Percentiles rank a stretch among this genome's conserved stretches.
Evolutionary conservation across 1,139 yeast species (phyloP).

Genomic region (Lodderomyces orthopsilosis): DNA sequence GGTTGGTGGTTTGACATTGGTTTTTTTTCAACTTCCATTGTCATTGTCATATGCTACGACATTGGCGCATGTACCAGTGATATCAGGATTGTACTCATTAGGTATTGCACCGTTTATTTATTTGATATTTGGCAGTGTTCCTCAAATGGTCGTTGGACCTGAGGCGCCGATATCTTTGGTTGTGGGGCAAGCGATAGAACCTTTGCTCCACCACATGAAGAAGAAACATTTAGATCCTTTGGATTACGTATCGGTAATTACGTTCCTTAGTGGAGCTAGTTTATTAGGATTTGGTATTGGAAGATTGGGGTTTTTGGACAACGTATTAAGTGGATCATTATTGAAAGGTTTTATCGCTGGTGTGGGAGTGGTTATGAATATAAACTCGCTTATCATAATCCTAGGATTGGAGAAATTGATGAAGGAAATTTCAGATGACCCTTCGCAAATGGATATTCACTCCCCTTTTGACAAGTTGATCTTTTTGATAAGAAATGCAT

Average conservation of each 20-base stretch:
- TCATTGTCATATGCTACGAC: conserved; percentile 88
- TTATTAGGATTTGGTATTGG: conserved; percentile 76
- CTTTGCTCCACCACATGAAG: conserved; percentile 51
- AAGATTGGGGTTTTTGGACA: conserved; percentile 85
- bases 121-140: conserved; percentile 83
- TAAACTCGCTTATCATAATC: conserved; percentile 72
- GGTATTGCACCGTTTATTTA: conserved; percentile 84
- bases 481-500: conserved; percentile 45
- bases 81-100: conserved; percentile 79
- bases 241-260: conserved; percentile 68
- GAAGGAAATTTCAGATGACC: conserved; percentile 32
- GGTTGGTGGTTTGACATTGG: conserved; percentile 82
- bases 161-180: conserved; percentile 91
- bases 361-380: conserved; percentile 87
- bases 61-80: conserved; percentile 85
- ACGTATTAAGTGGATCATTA: conserved; percentile 77
- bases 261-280: conserved; percentile 75
- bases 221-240: conserved; percentile 49
- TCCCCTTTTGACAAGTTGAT: conserved; percentile 70
- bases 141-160: conserved; percentile 96
- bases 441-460: conserved; percentile 55
- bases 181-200: conserved; percentile 89
- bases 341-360: conserved; percentile 89
- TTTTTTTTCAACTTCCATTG: conserved; percentile 89
- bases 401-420: conserved; percentile 57